Conservation (phyloP, 768 basidiomycete species). For the Pholiota molesta region DNA sequence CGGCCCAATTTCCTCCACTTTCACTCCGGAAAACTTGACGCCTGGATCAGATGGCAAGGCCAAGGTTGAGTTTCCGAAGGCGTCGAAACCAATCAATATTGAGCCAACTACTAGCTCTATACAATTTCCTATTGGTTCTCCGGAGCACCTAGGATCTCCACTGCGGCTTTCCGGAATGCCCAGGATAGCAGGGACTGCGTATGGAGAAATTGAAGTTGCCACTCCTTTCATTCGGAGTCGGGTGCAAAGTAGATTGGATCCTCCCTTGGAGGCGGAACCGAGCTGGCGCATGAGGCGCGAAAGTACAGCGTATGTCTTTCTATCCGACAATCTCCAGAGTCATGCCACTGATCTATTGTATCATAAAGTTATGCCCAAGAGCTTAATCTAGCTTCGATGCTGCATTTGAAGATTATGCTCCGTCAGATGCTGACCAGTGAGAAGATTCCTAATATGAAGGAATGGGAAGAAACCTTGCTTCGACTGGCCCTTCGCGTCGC, state of each 20-base stretch:
- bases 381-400: conserved; percentile 84
- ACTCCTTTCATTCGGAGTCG: conserved; percentile 87
- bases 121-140: conserved; percentile 80
- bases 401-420: conserved; percentile 88
- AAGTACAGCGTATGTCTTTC: conserved; percentile 77
- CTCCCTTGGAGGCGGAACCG: conserved; percentile 55
- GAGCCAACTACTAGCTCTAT: conserved; percentile 69
- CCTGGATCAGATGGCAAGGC: conserved; percentile 48
- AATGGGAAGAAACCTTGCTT: conserved; percentile 89
- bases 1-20: conserved; percentile 40
- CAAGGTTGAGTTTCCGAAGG: conserved; percentile 59
- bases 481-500: conserved; percentile 86
- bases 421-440: conserved; percentile 88
- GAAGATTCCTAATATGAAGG: conserved; percentile 75
- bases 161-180: conserved; percentile 44
- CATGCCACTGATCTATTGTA: conserved; percentile 8
- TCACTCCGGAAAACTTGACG: conserved; percentile 47
- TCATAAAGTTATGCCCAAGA: conserved; percentile 74
- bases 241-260: conserved; percentile 77
- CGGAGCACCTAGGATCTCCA: conserved; percentile 71
- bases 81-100: conserved; percentile 47
- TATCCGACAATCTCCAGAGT: neutral
- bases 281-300: conserved; percentile 89
- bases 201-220: conserved; percentile 70
- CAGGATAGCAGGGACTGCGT: conserved; percentile 63